Base-by-base conservation (phyloP, 768 basidiomycete genomes). In the Melanogaster broomeanus region DNA sequence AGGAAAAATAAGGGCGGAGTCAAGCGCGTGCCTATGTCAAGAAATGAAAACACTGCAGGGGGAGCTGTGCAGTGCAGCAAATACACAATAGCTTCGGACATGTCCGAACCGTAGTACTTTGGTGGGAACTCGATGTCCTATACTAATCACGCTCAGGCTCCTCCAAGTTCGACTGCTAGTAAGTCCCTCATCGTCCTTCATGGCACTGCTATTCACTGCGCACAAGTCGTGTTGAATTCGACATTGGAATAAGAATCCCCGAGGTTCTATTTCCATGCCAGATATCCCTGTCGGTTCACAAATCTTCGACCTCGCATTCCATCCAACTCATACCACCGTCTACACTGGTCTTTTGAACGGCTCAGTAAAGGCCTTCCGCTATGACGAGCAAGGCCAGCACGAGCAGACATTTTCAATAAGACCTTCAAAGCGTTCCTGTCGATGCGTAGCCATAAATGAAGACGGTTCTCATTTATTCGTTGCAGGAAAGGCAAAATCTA, bases 241-340 rank as follows among this genome's bases (percentile, higher is more conserved):
- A 33, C 22, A 33, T 33, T 45, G 22, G 18, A 9, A 42, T 24
- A 42, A 24, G 22, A 6, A 11, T 2, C 21, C 6, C n/a, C 30
- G 30, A 9, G 6, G 12, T 37, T 22, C 15, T 24, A 11, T 4
- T 24, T 28, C 40, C 40, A 80, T 82, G 78, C 77, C 82, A 25
- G 76, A 90, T 72, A 85, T 93, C 44, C 74, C 78, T 19, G 77
- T 87, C 40, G 83, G 83, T 42, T 81, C 83, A 8, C 90, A 96
- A 68, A 82, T 94, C 25, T 97, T 96, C 70, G 95, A 96, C 73
- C 74, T 97, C 37, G 81, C 79, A 2, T 98, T 97, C 62, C 93
- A 96, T 61, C 93, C 95, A 0, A 76, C 75, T 5, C 62, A 79
- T 42, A 72, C 84, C 1, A 76, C 83, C n/a, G 81, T 94, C 4